Conservation (phyloP, 2,329 filamentous ascomycete genomes). For the Alternaria arbusti region DNA sequence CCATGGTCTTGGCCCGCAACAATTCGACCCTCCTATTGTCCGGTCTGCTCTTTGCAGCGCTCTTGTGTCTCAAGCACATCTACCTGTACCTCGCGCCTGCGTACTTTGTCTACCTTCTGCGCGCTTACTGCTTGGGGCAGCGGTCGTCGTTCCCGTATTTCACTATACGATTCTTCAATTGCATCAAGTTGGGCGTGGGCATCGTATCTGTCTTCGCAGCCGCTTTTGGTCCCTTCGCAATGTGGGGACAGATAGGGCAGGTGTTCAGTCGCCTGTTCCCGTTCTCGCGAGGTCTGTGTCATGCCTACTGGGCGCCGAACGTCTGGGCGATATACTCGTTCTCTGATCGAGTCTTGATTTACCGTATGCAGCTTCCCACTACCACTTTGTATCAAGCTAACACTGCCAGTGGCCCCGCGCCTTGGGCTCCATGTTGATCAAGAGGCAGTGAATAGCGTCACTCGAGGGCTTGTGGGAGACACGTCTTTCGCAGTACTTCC, state of each 20-base stretch:
- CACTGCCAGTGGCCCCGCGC: conserved; percentile 73
- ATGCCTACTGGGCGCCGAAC: conserved; percentile 98
- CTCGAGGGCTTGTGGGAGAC: conserved; percentile 89
- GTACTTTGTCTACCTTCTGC: conserved; percentile 92
- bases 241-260: conserved; percentile 83
- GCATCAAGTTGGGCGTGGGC: conserved; percentile 78
- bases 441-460: conserved; percentile 84
- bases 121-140: conserved; percentile 83
- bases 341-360: conserved; percentile 80
- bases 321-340: conserved; percentile 98
- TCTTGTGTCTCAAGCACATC: conserved; percentile 97
- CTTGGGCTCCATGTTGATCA: conserved; percentile 75
- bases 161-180: conserved; percentile 77
- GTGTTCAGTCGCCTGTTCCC: conserved; percentile 86
- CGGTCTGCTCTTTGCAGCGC: conserved; percentile 80
- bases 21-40: conserved; percentile 77
- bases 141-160: conserved; percentile 72
- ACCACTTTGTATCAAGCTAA: background rate
- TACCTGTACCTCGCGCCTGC: conserved; percentile 95
- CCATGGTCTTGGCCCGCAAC: conserved; percentile 80
- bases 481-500: conserved; percentile 93
- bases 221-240: conserved; percentile 89
- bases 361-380: conserved; percentile 62
- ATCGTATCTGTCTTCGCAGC: conserved; percentile 73
- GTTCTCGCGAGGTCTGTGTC: conserved; percentile 90